Base-by-base conservation (phyloP, 768 basidiomycete genomes). In the Agaricus blazei region DNA sequence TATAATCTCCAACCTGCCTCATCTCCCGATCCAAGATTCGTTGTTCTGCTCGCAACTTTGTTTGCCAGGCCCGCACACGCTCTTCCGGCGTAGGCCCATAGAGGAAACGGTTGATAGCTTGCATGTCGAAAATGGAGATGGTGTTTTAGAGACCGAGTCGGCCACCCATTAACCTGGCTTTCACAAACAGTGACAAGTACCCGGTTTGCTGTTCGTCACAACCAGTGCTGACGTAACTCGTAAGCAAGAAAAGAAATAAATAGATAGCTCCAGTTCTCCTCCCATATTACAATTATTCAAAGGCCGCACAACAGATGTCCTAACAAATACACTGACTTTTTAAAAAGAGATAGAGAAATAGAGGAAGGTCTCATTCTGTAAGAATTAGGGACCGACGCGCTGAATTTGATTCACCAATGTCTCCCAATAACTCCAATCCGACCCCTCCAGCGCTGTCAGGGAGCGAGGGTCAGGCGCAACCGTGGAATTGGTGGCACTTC, bases 41-140 rank as follows among this genome's bases (percentile, higher is more conserved):
- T 65, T 84, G 79, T 69, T 98, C 92, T 54, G 80, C 70, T 51
- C 91, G 87, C 52, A 99, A 75, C 70, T 90, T 93, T 19, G 77
- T 63, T 69, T 98, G 94, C 97, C 97, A 99, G 71, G 81, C 80
- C 49, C 88, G 82, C 11, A 98, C 88, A 65, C 82, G 85, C 74
- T 99, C 97, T 70, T 98, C 94, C 24, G 95, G 88, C 0, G 96
- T 93, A 15, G 94, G 96, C 2, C 97, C 97, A 73, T 98, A 98
- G 44, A 99, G 72, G 68, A 95, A 94, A 41, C 93, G 85, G 68
- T 93, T 95, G 66, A 98, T 88, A 34, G 86, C 72, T 69, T 93
- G 90, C 90, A 93, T 92, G 59, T 64, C 51, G 48, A 29, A 52
- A 6, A 43, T 53, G 43, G 48, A 43, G 43, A 31, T 29, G 34